Evolutionary conservation across 2,329 filamentous ascomycete species (phyloP).

Genomic region (Mollisia scopiformis): DNA sequence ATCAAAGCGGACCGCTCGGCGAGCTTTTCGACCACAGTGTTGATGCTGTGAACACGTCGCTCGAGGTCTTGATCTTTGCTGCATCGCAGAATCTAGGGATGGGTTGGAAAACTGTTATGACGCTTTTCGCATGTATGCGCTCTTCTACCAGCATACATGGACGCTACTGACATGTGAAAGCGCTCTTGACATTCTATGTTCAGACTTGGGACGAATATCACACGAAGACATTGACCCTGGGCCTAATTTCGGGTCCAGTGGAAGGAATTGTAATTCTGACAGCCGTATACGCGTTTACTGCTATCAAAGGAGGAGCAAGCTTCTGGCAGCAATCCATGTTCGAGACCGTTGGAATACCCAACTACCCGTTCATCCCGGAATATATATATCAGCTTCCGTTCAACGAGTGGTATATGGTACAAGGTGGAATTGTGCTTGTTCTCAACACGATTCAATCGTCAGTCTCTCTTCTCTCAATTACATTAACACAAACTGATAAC

Average conservation of each 20-base stretch:
- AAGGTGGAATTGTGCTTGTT: conserved; percentile 79
- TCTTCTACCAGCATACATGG: background rate
- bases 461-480: conserved; percentile 5
- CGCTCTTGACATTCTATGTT: conserved; percentile 93
- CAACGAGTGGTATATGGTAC: conserved; percentile 90
- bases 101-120: conserved; percentile 84
- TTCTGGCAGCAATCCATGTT: conserved; percentile 89
- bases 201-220: conserved; percentile 99
- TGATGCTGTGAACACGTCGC: conserved; percentile 93
- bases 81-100: conserved; percentile 92
- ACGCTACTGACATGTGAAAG: conserved; percentile 44
- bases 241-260: conserved; percentile 90
- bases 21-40: conserved; percentile 98
- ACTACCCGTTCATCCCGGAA: conserved; percentile 66
- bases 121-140: conserved; percentile 76
- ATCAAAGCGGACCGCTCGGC: conserved; percentile 89
- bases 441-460: conserved; percentile 79
- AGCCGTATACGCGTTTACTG: conserved; percentile 81
- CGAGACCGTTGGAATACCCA: conserved; percentile 73
- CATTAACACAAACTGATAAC: conserved; percentile 16
- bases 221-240: conserved; percentile 92
- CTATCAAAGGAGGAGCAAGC: conserved; percentile 81
- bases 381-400: conserved; percentile 79
- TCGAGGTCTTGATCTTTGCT: conserved; percentile 91
- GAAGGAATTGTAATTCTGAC: conserved; percentile 90